These are phyloP conservation scores for Cladochytrium replicatum DNA, from an alignment of 192 early-diverging fungal genomes.

Conservation along the genomic window DNA sequence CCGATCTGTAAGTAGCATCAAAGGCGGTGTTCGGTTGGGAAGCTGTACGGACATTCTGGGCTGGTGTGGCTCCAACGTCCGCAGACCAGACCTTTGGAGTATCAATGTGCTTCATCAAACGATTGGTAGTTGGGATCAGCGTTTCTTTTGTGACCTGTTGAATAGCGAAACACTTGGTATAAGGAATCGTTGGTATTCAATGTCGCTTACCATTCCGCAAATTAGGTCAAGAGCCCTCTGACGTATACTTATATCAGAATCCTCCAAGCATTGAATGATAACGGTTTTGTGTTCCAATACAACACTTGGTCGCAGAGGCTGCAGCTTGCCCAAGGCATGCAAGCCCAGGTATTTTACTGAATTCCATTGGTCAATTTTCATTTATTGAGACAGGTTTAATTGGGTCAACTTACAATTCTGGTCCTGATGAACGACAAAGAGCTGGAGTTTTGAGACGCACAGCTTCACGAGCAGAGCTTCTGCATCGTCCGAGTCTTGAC, in stretches of 20 bases:
- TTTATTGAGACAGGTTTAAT: background rate
- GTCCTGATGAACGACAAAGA: constrained; percentile 77
- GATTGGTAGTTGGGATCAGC: constrained; percentile 70
- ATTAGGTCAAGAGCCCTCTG: constrained; percentile 79
- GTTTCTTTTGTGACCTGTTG: constrained; percentile 63
- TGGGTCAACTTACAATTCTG: constrained; percentile 71
- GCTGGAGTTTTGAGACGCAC: constrained; percentile 71
- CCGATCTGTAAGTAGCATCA: constrained; percentile 52
- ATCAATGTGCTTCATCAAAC: constrained; percentile 70
- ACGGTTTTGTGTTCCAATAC: constrained; percentile 74
- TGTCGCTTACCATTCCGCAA: constrained; percentile 58
- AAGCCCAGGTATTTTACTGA: constrained; percentile 88
- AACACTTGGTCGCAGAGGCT: constrained; percentile 71
- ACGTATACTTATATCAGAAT: constrained; percentile 85
- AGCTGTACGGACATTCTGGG: constrained; percentile 1
- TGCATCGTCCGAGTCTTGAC: constrained; percentile 17
- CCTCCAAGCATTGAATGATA: constrained; percentile 81
- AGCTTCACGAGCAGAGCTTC: constrained; percentile 55
- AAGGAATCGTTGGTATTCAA: background rate
- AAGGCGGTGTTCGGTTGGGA: background rate
- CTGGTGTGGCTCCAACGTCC: constrained; percentile 1
- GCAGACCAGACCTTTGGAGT: constrained; percentile 25
- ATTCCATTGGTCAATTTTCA: background rate
- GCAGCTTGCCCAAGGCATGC: constrained; percentile 71
- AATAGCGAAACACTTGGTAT: background rate